phyloP scores from a whole-genome alignment of 441 rosid species.

The Mallotus repandus region DNA sequence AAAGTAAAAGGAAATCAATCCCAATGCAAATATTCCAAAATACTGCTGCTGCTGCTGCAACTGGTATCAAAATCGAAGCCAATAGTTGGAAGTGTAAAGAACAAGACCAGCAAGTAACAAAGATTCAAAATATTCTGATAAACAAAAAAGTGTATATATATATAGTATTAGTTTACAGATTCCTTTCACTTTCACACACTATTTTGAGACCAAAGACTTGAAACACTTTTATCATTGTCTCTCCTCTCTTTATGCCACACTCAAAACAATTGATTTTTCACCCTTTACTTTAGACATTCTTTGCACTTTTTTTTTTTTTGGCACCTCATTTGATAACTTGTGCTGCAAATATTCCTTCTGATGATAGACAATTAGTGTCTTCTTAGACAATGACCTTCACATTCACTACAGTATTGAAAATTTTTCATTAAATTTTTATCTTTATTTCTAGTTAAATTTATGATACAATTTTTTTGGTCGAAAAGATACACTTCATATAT shows the following conservation, averaged over 20 bases:
- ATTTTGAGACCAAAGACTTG: slow-evolving; percentile 16
- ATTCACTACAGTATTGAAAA: too few relatives aligned
- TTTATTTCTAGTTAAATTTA: too few relatives aligned
- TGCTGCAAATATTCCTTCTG: slow-evolving; percentile 33
- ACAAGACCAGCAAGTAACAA: slow-evolving; percentile 11
- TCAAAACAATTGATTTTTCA: slow-evolving; percentile 4
- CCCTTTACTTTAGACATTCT: slow-evolving; percentile 24
- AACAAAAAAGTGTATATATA: background rate
- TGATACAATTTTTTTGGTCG: too few relatives aligned
- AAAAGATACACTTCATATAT: too few relatives aligned
- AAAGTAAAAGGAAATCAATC: slow-evolving; percentile 18
- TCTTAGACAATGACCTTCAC: too few relatives aligned
- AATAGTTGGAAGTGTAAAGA: slow-evolving; percentile 22
- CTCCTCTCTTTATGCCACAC: slow-evolving; percentile 20
- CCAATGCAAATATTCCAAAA: slow-evolving; percentile 28
- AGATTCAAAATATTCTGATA: slow-evolving; percentile 21
- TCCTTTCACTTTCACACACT: slow-evolving; percentile 31
- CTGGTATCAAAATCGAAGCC: slow-evolving; percentile 24
- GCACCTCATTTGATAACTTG: slow-evolving; percentile 20
- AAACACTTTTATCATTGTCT: slow-evolving; percentile 28
- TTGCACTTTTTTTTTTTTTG: slow-evolving; percentile 5
- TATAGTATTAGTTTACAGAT: background rate
- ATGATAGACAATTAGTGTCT: background rate
- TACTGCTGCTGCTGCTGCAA: background rate
- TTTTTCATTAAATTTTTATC: too few relatives aligned